A percentile compares a stretch with the other conserved stretches of the same genome.
These are phyloP conservation scores for Zelonia costaricensis DNA, from an alignment of 208 protist genomes.

Conservation along the genomic window DNA sequence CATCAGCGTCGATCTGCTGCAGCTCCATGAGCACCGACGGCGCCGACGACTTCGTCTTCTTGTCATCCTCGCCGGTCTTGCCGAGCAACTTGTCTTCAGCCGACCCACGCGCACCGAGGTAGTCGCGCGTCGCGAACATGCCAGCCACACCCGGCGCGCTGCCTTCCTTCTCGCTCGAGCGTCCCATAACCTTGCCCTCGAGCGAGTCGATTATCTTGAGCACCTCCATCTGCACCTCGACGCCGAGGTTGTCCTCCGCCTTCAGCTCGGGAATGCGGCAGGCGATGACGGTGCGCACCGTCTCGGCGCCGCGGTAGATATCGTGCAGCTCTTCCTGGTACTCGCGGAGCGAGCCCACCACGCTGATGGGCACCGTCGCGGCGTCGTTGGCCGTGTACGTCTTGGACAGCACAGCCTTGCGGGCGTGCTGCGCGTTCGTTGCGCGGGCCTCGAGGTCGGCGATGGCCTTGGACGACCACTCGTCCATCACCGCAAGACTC, in stretches of 20 bases:
- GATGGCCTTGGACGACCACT: constrained; percentile 45
- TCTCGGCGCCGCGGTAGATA: constrained; percentile 50
- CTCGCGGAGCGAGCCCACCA: constrained; percentile 42
- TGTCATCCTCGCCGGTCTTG: constrained; percentile 31
- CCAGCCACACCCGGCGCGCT: constrained; percentile 17
- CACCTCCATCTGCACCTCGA: constrained; percentile 75
- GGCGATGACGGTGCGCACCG: constrained; percentile 65
- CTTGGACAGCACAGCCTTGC: constrained; percentile 13
- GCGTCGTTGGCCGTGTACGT: constrained; percentile 20
- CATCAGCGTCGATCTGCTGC: constrained; percentile 68
- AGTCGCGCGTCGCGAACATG: constrained; percentile 56
- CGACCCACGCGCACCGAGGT: constrained; percentile 49
- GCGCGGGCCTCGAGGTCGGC: constrained; percentile 30
- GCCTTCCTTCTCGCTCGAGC: constrained; percentile 46
- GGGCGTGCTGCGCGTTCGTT: constrained; percentile 21
- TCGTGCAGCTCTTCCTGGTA: constrained; percentile 47
- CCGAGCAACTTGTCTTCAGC: constrained; percentile 79
- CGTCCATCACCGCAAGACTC: constrained; percentile 44
- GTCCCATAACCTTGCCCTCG: constrained; percentile 36
- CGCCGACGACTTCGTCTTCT: constrained; percentile 36
- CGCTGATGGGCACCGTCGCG: constrained; percentile 23
- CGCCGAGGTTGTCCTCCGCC: constrained; percentile 88
- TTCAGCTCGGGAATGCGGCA: constrained; percentile 82
- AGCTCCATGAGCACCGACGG: constrained; percentile 63
- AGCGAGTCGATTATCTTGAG: constrained; percentile 66